Percentiles rank a stretch among this genome's conserved stretches.
phyloP scores from a whole-genome alignment of 768 basidiomycete species.

The Boletus barrowsii region DNA sequence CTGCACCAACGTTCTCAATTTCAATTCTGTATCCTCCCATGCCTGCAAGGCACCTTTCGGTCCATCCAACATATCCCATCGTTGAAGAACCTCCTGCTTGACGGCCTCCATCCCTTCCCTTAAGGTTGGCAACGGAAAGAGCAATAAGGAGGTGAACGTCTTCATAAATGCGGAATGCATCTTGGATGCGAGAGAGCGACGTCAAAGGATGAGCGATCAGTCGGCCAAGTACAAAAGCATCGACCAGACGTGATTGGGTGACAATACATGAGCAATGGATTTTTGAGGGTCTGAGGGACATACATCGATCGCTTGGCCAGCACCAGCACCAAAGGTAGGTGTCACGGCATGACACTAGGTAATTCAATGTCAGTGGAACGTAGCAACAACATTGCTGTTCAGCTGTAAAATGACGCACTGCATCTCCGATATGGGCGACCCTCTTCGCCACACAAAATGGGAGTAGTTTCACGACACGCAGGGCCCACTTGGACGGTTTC shows the following conservation, averaged over 20 bases:
- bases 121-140: slow-evolving; percentile 7
- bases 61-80: slow-evolving; percentile 19
- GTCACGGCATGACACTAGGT: slow-evolving; percentile 25
- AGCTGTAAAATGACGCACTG: slow-evolving; percentile 29
- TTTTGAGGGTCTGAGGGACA: neutral
- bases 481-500: slow-evolving; percentile 40
- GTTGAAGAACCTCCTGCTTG: slow-evolving; percentile 7
- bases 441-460: slow-evolving; percentile 37
- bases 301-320: slow-evolving; percentile 28
- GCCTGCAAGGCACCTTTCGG: neutral
- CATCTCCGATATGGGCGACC: slow-evolving; percentile 50
- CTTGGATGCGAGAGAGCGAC: neutral
- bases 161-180: slow-evolving; percentile 11
- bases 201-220: slow-evolving; percentile 22
- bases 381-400: no score
- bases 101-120: slow-evolving; percentile 16
- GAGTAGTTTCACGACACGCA: slow-evolving; percentile 42
- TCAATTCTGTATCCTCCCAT: slow-evolving; percentile 20
- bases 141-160: slow-evolving; percentile 14
- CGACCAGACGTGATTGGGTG: neutral
- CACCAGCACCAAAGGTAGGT: slow-evolving; percentile 23
- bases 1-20: neutral
- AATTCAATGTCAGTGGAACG: no score
- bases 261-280: neutral
- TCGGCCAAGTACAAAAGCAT: slow-evolving; percentile 22